These are phyloP conservation scores for Berberis vulgaris DNA, from an alignment of 164 flowering plant species.

Conservation along the genomic window DNA sequence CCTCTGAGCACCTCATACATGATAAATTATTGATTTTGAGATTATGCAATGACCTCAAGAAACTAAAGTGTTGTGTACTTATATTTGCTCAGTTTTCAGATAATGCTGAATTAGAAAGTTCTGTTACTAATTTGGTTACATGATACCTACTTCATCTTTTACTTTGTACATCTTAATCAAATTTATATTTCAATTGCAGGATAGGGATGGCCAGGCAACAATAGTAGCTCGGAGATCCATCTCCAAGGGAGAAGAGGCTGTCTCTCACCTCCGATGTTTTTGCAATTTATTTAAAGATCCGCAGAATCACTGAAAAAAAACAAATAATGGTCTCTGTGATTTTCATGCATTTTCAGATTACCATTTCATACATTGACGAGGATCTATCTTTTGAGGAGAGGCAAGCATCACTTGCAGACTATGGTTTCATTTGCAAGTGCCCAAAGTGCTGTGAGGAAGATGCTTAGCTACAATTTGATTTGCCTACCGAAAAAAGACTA, in stretches of 20 bases:
- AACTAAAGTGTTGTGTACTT: not conserved
- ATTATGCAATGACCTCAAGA: no score
- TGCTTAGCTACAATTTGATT: not conserved
- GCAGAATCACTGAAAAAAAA: not conserved
- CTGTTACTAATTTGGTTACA: not conserved
- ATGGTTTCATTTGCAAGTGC: slow-evolving; percentile 79
- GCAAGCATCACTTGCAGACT: slow-evolving; percentile 74
- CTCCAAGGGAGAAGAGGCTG: slow-evolving; percentile 72
- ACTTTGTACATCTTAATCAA: not conserved
- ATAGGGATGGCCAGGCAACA: slow-evolving; percentile 89
- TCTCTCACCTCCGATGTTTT: not conserved
- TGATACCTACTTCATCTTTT: not conserved
- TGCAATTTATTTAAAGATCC: not conserved
- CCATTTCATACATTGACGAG: slow-evolving; percentile 92
- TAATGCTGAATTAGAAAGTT: no score
- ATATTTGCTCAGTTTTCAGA: not conserved
- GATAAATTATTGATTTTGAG: no score
- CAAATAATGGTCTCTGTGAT: not conserved
- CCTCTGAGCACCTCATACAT: no score
- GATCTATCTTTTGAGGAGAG: slow-evolving; percentile 71
- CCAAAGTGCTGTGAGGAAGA: slow-evolving; percentile 52
- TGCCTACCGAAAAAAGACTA: no score
- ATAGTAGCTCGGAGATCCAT: slow-evolving; percentile 56
- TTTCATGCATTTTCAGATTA: slow-evolving; percentile 40
- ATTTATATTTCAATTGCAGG: slow-evolving; percentile 41